Evolutionary conservation across 768 basidiomycete genomes (phyloP), one percentile per base, ranked within the genome.

Genomic region (Pleurotus sapidus): DNA sequence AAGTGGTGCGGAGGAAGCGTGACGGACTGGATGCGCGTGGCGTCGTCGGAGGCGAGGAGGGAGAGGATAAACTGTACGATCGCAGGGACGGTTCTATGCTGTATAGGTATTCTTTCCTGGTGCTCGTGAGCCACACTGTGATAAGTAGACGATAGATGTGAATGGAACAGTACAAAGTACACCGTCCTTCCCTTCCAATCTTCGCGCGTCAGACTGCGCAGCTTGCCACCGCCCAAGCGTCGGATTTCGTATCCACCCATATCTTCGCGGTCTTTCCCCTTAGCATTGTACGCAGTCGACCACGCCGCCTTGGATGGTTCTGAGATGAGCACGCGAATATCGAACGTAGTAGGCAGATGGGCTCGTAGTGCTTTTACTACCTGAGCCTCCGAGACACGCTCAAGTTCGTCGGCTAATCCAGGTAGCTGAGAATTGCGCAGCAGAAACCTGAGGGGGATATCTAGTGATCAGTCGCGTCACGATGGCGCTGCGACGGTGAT

Each of bases 91-190:
- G 73, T 80, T 47, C 86, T 81, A 63, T 79, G 75, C 30, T 77
- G 70, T 0, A 69, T 61, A 0, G 91, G 90, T 14, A 91, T 80
- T 58, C 84, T 84, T 71, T 94, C 91, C 91, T 93, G 56, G 55
- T 57, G 23, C 57, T 14, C 30, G 39, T 25, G 46, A 50, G 20
- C 20, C 20, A 20, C 20, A 20, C 50, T 49, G 17, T 34, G 11
- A 46, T 18, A 17, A 23, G 45, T 40, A 39, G 46, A 55, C 15
- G 27, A 14, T 24, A 34, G 2, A 14, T 43, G 40, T 45, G 20
- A 23, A 30, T 20, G 14, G 49, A 42, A 74, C 83, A 55, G n/a
- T 60, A 93, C 91, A 61, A 91, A 67, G 63, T 93, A 94, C 8
- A 88, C 61, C 0, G 87, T 89, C 55, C 79, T 62, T 1, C 75